These are phyloP conservation scores for Fraxinus americana DNA, from an alignment of 257 asterid genomes.

Conservation along the genomic window DNA sequence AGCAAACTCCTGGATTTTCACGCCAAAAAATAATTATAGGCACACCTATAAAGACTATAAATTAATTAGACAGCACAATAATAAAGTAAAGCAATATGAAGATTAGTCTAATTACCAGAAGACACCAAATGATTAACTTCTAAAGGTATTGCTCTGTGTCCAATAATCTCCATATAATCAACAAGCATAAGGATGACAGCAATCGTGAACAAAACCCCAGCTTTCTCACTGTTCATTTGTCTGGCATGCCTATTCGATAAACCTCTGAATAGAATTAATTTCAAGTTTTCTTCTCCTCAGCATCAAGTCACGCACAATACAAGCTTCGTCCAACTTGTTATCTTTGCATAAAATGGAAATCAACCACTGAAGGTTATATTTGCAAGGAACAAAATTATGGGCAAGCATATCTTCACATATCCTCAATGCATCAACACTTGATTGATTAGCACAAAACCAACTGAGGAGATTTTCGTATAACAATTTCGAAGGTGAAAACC, in stretches of 20 bases:
- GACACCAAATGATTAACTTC: neutral
- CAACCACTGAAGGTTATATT: conserved; percentile 39
- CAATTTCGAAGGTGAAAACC: conserved; percentile 49
- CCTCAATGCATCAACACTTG: conserved; percentile 46
- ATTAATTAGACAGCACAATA: neutral
- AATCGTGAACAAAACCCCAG: neutral
- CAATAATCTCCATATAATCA: neutral
- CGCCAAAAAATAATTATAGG: too few species aligned
- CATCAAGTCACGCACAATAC: conserved; percentile 21
- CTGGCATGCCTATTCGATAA: neutral
- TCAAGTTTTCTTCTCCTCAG: conserved; percentile 23
- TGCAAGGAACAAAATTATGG: conserved; percentile 47
- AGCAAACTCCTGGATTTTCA: neutral
- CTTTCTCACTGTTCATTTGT: neutral
- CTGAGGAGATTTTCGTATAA: conserved; percentile 53
- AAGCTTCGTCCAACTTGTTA: conserved; percentile 37
- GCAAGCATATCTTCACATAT: conserved; percentile 57
- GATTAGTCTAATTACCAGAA: neutral
- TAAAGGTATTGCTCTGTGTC: neutral
- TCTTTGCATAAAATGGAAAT: conserved; percentile 35
- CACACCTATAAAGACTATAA: neutral
- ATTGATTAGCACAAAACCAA: conserved; percentile 40
- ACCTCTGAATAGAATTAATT: neutral
- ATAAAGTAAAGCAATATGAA: neutral
- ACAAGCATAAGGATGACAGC: neutral